These are phyloP conservation scores for Hypoxylon intermedium DNA, from an alignment of 495 filamentous ascomycete genomes.

Conservation along the genomic window DNA sequence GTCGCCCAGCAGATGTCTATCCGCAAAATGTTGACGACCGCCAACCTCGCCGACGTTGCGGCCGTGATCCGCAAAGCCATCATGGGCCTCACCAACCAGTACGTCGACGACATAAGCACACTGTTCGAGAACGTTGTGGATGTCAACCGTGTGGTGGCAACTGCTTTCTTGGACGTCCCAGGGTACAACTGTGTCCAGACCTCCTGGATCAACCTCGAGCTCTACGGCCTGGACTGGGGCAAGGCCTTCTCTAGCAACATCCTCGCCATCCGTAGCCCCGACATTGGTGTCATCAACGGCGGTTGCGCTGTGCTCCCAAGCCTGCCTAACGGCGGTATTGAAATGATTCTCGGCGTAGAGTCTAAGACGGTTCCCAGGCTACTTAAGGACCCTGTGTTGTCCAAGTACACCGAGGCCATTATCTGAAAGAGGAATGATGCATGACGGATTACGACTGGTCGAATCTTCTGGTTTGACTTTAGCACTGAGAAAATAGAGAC, in stretches of 20 bases:
- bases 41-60: conserved; percentile 43
- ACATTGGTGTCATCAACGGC: conserved; percentile 47
- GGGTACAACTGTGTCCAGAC: conserved; percentile 45
- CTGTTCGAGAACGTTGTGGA: conserved; percentile 37
- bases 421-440: background rate
- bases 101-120: conserved; percentile 33
- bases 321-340: conserved; percentile 47
- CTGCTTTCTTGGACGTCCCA: conserved; percentile 46
- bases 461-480: no score
- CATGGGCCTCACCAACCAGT: conserved; percentile 36
- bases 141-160: conserved; percentile 40
- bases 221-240: conserved; percentile 48
- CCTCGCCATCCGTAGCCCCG: conserved; percentile 44
- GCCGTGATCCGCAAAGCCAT: conserved; percentile 36
- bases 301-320: conserved; percentile 45
- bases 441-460: background rate
- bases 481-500: no score
- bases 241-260: conserved; percentile 43
- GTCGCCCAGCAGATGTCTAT: conserved; percentile 38
- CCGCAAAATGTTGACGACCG: conserved; percentile 39
- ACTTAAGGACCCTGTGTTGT: conserved; percentile 41
- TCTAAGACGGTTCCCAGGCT: conserved; percentile 30
- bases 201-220: conserved; percentile 43
- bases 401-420: conserved; percentile 37
- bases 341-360: conserved; percentile 48